phyloP scores from a whole-genome alignment of 2,329 filamentous ascomycete species.

The Torrubiella hemipterigena region DNA sequence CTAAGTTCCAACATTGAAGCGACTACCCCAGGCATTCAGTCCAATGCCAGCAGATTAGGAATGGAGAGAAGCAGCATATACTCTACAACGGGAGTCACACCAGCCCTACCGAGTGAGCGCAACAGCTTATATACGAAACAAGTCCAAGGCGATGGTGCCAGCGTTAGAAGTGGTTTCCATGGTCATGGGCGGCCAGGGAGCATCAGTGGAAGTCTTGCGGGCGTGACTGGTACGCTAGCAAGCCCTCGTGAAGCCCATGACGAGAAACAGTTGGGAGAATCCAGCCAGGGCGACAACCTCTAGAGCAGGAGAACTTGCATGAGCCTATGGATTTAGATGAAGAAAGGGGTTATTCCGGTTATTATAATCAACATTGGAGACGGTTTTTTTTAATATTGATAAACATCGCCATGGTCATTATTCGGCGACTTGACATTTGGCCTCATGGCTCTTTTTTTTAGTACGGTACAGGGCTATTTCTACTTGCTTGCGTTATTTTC shows the following conservation, averaged over 20 bases:
- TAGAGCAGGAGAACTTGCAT: too few species aligned
- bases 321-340: too few species aligned
- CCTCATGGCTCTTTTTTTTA: too few species aligned
- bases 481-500: too few species aligned
- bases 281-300: too few species aligned
- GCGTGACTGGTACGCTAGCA: constrained; percentile 48
- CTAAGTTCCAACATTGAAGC: constrained; percentile 59
- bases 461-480: too few species aligned
- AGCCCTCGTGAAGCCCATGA: constrained; percentile 37
- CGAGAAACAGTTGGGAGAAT: constrained; percentile 17
- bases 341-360: too few species aligned
- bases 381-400: too few species aligned
- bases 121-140: constrained; percentile 68
- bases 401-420: too few species aligned
- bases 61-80: constrained; percentile 72
- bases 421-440: too few species aligned
- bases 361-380: too few species aligned
- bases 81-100: constrained; percentile 57
- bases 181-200: constrained; percentile 76
- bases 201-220: constrained; percentile 62
- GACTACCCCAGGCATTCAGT: constrained; percentile 39
- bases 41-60: constrained; percentile 28
- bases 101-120: constrained; percentile 59
- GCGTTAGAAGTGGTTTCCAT: constrained; percentile 63
- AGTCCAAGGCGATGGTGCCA: constrained; percentile 63